These are phyloP conservation scores for Rhodamnia rubescens DNA, from an alignment of 345 rosid species.

Conservation along the genomic window DNA sequence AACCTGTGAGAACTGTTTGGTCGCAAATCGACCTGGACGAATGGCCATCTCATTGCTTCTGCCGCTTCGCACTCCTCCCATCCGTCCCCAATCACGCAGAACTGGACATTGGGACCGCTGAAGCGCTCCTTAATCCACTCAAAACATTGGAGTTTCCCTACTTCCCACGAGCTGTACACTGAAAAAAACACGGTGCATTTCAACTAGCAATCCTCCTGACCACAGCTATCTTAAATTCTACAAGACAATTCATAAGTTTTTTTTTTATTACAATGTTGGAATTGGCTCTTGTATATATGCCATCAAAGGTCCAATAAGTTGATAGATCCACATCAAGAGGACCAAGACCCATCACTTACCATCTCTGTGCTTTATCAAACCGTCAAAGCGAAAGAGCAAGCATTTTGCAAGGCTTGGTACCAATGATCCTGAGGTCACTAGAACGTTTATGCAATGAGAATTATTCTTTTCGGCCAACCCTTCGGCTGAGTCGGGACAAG, in stretches of 20 bases:
- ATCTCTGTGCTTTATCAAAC: constrained; percentile 41
- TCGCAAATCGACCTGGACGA: constrained; percentile 55
- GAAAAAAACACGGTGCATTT: constrained; percentile 2
- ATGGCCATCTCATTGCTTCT: constrained; percentile 80
- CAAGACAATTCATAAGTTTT: background rate
- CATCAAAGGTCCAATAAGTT: background rate
- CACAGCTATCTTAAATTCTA: background rate
- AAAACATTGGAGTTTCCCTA: constrained; percentile 67
- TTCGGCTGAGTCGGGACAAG: constrained; percentile 4
- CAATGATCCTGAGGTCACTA: constrained; percentile 85
- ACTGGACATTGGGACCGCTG: constrained; percentile 28
- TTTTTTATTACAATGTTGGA: background rate
- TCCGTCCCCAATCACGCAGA: constrained; percentile 78
- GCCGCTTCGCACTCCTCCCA: constrained; percentile 93
- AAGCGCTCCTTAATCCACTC: constrained; percentile 62
- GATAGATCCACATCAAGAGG: background rate
- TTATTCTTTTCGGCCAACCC: constrained; percentile 7
- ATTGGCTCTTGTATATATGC: background rate
- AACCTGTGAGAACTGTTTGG: constrained; percentile 60
- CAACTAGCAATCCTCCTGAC: background rate
- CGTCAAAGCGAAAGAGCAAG: constrained; percentile 61
- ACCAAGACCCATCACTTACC: constrained; percentile 30
- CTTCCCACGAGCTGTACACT: constrained; percentile 86
- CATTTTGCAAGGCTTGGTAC: constrained; percentile 89
- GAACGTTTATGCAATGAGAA: constrained; percentile 37